Conservation (phyloP, 2,329 filamentous ascomycete species). For the Botrytis deweyae region DNA sequence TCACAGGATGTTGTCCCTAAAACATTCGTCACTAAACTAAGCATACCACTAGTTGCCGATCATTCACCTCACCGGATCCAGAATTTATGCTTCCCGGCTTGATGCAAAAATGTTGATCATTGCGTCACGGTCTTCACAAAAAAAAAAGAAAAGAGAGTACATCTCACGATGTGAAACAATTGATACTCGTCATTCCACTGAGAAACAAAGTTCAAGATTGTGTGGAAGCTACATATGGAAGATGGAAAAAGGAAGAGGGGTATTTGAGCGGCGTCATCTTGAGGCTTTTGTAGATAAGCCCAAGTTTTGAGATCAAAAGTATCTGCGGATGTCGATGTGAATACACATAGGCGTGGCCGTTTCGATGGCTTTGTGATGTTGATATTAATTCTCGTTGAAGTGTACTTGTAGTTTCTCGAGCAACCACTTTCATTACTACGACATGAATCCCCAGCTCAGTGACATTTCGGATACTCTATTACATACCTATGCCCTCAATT, state of each 20-base stretch:
- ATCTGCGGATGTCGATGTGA: neutral
- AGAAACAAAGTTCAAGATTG: too few species aligned
- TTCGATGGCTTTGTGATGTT: neutral
- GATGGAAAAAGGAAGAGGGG: neutral
- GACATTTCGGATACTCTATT: neutral
- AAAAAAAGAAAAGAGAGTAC: too few species aligned
- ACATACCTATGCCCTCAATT: too few species aligned
- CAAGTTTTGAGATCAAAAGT: neutral
- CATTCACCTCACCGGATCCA: neutral
- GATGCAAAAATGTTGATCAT: neutral
- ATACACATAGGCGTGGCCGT: neutral
- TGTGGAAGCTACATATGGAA: neutral
- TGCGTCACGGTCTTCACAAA: neutral
- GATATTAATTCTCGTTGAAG: neutral
- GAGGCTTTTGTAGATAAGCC: neutral
- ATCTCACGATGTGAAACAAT: neutral
- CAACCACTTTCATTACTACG: neutral
- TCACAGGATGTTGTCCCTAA: neutral
- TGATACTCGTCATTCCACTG: neutral
- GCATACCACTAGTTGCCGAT: neutral
- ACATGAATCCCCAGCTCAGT: too few species aligned
- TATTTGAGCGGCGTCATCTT: neutral
- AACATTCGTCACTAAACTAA: neutral
- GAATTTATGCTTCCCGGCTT: neutral
- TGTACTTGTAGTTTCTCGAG: neutral